Conservation (phyloP, 371 early-diverging fungal genomes). For the Coemansia sp. region DNA sequence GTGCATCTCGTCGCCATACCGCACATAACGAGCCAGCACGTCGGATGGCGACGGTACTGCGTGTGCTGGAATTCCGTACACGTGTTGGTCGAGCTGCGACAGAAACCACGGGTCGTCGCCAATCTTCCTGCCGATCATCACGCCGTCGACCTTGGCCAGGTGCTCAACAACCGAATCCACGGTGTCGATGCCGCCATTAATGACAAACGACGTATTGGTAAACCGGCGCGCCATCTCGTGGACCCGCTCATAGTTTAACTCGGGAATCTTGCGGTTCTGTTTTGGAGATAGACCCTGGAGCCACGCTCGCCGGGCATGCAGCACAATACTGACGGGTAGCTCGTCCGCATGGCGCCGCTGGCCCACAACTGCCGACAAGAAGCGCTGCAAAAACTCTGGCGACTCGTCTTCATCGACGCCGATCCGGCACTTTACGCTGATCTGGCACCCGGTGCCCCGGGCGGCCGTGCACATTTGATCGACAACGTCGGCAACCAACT, state of each 20-base stretch:
- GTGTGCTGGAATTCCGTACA: conserved; percentile 12
- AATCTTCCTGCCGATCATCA: conserved; percentile 76
- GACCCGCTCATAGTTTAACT: conserved; percentile 74
- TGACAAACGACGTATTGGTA: conserved; percentile 63
- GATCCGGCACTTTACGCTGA: conserved; percentile 76
- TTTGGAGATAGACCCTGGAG: conserved; percentile 81
- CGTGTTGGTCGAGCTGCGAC: conserved; percentile 45
- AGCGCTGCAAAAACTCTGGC: conserved; percentile 60
- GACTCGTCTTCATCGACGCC: conserved; percentile 74
- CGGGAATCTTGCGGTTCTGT: conserved; percentile 82
- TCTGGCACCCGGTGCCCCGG: conserved; percentile 51
- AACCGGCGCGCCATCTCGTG: conserved; percentile 63
- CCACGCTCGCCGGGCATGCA: conserved; percentile 88
- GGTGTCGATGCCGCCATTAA: conserved; percentile 81
- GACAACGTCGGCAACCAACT: conserved; percentile 60
- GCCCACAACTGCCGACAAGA: conserved; percentile 31
- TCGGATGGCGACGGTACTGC: conserved; percentile 5
- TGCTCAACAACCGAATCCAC: conserved; percentile 53
- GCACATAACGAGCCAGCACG: conserved; percentile 28
- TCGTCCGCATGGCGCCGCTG: conserved; percentile 3
- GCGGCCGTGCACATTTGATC: conserved; percentile 56
- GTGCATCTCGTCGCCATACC: conserved; percentile 41
- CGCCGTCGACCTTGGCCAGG: conserved; percentile 60
- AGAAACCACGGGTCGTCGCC: conserved; percentile 57
- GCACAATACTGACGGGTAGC: conserved; percentile 61